A percentile compares a stretch with the other conserved stretches of the same genome.
These are phyloP conservation scores for Phytophthora rubi DNA, from an alignment of 352 stramenopile genomes.

Conservation along the genomic window DNA sequence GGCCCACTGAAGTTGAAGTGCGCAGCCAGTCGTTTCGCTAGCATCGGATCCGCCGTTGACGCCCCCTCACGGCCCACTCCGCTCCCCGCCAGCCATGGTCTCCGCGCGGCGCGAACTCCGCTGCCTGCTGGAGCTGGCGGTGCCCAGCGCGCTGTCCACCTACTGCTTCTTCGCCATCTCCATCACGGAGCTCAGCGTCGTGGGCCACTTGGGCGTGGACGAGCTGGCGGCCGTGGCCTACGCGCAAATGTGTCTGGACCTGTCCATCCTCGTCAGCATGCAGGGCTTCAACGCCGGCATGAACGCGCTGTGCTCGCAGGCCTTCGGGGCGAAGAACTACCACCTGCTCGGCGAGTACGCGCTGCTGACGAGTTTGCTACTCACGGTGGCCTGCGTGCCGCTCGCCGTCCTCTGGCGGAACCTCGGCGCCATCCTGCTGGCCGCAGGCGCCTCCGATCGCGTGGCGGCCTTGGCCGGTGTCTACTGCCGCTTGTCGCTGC, in stretches of 20 bases:
- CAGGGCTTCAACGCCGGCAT: slow-evolving; percentile 83
- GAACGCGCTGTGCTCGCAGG: slow-evolving; percentile 85
- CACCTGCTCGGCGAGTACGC: slow-evolving; percentile 71
- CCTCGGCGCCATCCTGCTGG: slow-evolving; percentile 57
- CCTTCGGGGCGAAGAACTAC: slow-evolving; percentile 86
- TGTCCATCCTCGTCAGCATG: slow-evolving; percentile 82
- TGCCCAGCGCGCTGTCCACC: slow-evolving; percentile 64
- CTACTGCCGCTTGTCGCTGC: slow-evolving; percentile 73
- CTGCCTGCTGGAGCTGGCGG: slow-evolving; percentile 60
- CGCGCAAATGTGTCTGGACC: slow-evolving; percentile 80
- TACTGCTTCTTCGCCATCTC: slow-evolving; percentile 86
- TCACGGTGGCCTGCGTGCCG: slow-evolving; percentile 70
- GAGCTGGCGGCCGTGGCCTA: slow-evolving; percentile 83
- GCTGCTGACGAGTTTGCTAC: slow-evolving; percentile 61
- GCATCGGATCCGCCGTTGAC: slow-evolving; percentile 10
- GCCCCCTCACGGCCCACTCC: slow-evolving; percentile 5
- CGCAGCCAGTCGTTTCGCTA: background rate
- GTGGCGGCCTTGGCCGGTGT: slow-evolving; percentile 54
- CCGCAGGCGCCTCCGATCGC: slow-evolving; percentile 46
- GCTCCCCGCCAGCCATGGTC: slow-evolving; percentile 30
- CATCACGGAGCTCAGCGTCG: slow-evolving; percentile 82
- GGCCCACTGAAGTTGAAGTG: too few species aligned
- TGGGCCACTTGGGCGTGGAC: slow-evolving; percentile 80
- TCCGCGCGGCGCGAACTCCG: slow-evolving; percentile 41
- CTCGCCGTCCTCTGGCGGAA: slow-evolving; percentile 83